A percentile compares a stretch with the other conserved stretches of the same genome.
Evolutionary conservation across 768 basidiomycete genomes (phyloP).

Genomic region (Mycena galopus): DNA sequence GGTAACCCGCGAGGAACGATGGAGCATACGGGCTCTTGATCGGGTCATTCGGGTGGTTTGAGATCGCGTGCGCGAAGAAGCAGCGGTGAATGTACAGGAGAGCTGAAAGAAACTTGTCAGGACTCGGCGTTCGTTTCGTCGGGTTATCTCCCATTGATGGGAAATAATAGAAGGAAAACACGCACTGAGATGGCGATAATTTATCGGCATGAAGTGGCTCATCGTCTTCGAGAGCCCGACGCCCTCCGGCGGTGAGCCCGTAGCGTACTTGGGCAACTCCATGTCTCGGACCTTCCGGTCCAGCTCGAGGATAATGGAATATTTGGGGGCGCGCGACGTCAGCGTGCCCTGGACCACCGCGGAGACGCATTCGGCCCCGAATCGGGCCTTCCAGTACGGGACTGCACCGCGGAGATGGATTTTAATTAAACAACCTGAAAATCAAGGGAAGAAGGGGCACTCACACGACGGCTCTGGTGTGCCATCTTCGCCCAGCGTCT

Average conservation of each 20-base stretch:
- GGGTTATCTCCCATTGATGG: background rate
- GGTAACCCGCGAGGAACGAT: conserved; percentile 77
- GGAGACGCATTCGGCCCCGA: conserved; percentile 75
- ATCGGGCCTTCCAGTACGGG: conserved; percentile 78
- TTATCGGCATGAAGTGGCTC: conserved; percentile 81
- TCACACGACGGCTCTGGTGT: conserved; percentile 69
- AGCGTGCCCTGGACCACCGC: conserved; percentile 78
- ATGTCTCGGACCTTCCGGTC: conserved; percentile 79
- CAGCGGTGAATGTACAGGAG: conserved; percentile 81
- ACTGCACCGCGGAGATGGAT: conserved; percentile 52
- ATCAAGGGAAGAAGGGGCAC: conserved; percentile 39
- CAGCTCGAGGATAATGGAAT: conserved; percentile 72
- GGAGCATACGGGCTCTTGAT: conserved; percentile 77
- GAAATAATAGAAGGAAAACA: conserved; percentile 4
- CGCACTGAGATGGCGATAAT: conserved; percentile 80
- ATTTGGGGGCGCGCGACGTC: conserved; percentile 73
- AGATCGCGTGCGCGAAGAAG: conserved; percentile 81
- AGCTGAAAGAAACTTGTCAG: no score
- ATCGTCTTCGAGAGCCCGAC: conserved; percentile 71
- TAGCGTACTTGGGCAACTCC: conserved; percentile 74
- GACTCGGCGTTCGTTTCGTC: no score
- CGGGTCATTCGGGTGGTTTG: conserved; percentile 73
- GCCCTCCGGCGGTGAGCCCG: conserved; percentile 61
- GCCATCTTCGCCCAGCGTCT: conserved; percentile 71
- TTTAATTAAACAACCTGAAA: background rate